Evolutionary conservation across 2,329 filamentous ascomycete species (phyloP).

Genomic region (Colletotrichum sp.): DNA sequence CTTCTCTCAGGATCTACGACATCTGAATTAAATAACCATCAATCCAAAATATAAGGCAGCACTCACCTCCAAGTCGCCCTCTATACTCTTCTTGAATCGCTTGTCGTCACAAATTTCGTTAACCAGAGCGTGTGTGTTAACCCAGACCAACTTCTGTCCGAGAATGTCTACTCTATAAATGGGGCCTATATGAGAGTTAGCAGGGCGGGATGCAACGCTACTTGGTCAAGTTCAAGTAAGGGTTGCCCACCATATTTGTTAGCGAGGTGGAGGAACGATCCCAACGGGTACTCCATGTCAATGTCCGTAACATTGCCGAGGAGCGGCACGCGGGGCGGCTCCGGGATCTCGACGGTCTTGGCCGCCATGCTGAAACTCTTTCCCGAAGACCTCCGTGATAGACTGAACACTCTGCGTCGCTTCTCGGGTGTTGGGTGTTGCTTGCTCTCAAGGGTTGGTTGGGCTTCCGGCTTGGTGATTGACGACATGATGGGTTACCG

Average conservation of each 20-base stretch:
- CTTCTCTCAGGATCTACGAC: slow-evolving; percentile 59
- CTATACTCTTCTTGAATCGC: slow-evolving; percentile 64
- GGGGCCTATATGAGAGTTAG: slow-evolving; percentile 45
- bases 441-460: neutral
- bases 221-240: neutral
- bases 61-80: slow-evolving; percentile 42
- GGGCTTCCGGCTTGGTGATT: neutral
- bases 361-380: slow-evolving; percentile 21
- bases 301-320: slow-evolving; percentile 71
- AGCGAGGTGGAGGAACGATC: slow-evolving; percentile 61
- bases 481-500: neutral
- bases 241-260: slow-evolving; percentile 65
- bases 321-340: slow-evolving; percentile 67
- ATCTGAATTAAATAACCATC: neutral
- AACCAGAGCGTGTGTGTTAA: slow-evolving; percentile 59
- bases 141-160: slow-evolving; percentile 50
- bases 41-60: rapidly evolving
- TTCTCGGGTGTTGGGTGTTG: neutral
- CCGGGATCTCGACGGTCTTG: slow-evolving; percentile 16
- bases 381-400: neutral
- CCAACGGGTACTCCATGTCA: slow-evolving; percentile 59
- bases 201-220: neutral
- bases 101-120: slow-evolving; percentile 70
- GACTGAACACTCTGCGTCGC: slow-evolving; percentile 1
- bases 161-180: slow-evolving; percentile 63